Base-by-base conservation (phyloP, 2,329 filamentous ascomycete species). In the Paracoccidioides brasiliensis region DNA sequence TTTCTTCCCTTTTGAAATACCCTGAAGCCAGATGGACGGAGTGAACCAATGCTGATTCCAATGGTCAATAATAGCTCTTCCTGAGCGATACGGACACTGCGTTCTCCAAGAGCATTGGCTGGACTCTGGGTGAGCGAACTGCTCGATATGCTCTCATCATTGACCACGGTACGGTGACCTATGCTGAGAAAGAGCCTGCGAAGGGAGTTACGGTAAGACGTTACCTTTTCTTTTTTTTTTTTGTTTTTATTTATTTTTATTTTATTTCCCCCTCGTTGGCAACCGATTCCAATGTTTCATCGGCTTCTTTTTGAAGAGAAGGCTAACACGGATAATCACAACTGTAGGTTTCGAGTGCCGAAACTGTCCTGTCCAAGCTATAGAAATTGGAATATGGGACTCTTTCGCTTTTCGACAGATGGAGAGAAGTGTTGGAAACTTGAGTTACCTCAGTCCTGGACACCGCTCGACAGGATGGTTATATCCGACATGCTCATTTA, bases 111-210 rank as follows among this genome's bases (percentile, higher is more conserved):
- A 78, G 78, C 68, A 80, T 90, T 63, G 88, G 85, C 70, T 94
- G 88, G 88, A 80, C 78, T 60, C 75, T 81, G 49, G 85, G 83
- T 57, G 85, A 87, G 67, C 80, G 88, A 61, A 90, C 86, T 61
- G 82, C 80, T 60, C 80, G 89, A 60, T 94, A 87, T 75, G 89
- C 86, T 64, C 80, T 95, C 70, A 76, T 90, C 64, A 74, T 94
- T 63, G 88, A 90, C 74, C 78, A 94, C 70, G 88, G 88, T 71
- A 91, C 88, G 77, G 79, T 95, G 66, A 77, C 75, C 66, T 94
- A 94, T 71, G 86, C 87, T 58, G 86, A 85, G 73, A 84, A 81
- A 65, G 88, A 94, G 75, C 70, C 69, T 52, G 61, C 58, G 10
- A 58, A 60, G 33, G 64, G 63, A 12, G 59, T 68, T 41, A 64